A percentile compares a stretch with the other conserved stretches of the same genome.
These are phyloP conservation scores for Tylopilus rubrobrunneus DNA, from an alignment of 768 basidiomycete species.

Conservation along the genomic window DNA sequence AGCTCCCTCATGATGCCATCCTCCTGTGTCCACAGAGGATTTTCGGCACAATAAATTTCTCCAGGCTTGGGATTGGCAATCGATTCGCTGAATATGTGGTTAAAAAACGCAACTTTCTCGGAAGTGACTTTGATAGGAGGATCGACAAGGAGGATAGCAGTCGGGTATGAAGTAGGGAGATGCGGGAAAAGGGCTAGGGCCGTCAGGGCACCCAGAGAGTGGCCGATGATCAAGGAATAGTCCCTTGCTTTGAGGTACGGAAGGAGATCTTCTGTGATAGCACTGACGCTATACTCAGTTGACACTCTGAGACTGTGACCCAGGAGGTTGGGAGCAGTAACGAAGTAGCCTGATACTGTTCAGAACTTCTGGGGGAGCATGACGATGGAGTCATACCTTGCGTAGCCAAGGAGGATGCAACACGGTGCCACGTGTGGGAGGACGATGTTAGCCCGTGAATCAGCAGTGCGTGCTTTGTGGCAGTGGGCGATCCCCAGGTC, in stretches of 20 bases:
- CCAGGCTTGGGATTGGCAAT: not conserved
- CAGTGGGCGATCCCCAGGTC: slow-evolving; percentile 20
- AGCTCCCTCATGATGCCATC: slow-evolving; percentile 8
- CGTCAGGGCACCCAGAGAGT: slow-evolving; percentile 15
- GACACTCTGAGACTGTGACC: slow-evolving; percentile 13
- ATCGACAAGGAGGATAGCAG: slow-evolving; percentile 20
- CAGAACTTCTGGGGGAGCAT: not conserved
- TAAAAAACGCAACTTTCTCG: not conserved
- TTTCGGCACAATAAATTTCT: slow-evolving; percentile 1
- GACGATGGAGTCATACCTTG: not conserved
- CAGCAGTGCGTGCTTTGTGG: slow-evolving; percentile 23
- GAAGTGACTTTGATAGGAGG: slow-evolving; percentile 5
- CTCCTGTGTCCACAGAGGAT: slow-evolving; percentile 13
- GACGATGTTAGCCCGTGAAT: slow-evolving; percentile 25
- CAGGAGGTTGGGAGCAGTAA: slow-evolving; percentile 19
- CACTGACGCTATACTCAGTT: slow-evolving; percentile 8
- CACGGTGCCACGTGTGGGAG: slow-evolving; percentile 17
- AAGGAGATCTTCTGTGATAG: slow-evolving; percentile 13
- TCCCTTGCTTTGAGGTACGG: slow-evolving; percentile 13
- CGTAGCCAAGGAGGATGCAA: slow-evolving; percentile 13
- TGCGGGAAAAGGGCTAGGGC: slow-evolving; percentile 3
- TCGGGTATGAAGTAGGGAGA: slow-evolving; percentile 8
- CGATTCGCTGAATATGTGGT: not conserved
- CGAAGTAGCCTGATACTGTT: slow-evolving; percentile 13
- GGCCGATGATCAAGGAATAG: slow-evolving; percentile 21